Percentiles rank a stretch among this genome's conserved stretches.
Evolutionary conservation across 208 protist genomes (phyloP).

Genomic region (Balamuthia mandrillaris): DNA sequence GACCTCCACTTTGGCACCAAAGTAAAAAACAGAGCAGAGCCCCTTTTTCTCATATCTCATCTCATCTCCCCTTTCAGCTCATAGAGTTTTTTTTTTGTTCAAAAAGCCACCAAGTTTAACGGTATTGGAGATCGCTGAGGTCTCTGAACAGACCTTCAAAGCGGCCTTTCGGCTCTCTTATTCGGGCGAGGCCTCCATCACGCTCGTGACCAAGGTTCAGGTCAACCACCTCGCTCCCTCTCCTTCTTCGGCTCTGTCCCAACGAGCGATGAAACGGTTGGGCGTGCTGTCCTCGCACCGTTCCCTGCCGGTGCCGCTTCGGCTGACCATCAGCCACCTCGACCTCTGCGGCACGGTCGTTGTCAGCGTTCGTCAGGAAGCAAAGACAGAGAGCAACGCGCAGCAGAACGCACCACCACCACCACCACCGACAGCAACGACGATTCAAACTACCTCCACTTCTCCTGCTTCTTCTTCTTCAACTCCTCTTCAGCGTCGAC

Average conservation of each 20-base stretch:
- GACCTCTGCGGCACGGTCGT: not conserved
- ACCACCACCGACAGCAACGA: not conserved
- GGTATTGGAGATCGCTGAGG: not conserved
- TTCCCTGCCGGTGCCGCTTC: slow-evolving; percentile 5
- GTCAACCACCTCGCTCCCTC: not conserved
- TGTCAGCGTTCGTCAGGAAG: no score
- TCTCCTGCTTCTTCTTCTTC: no score
- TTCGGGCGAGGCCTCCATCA: slow-evolving; percentile 13
- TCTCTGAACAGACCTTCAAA: not conserved
- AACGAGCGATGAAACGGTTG: slow-evolving; percentile 5
- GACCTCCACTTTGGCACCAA: not conserved
- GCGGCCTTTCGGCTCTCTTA: slow-evolving; percentile 2
- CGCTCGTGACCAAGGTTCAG: slow-evolving; percentile 24
- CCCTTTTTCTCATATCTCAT: not conserved
- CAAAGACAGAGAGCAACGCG: not conserved
- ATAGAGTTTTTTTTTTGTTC: not conserved
- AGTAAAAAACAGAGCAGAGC: not conserved
- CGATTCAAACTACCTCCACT: not conserved
- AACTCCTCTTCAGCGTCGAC: no score
- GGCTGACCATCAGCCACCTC: slow-evolving; percentile 9
- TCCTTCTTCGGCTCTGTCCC: not conserved
- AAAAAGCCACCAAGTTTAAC: not conserved
- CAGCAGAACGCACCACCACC: not conserved
- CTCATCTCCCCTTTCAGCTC: not conserved
- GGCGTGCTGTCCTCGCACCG: not conserved